phyloP scores from a whole-genome alignment of 2,329 filamentous ascomycete genomes.

The Myriosclerotinia curreyana region DNA sequence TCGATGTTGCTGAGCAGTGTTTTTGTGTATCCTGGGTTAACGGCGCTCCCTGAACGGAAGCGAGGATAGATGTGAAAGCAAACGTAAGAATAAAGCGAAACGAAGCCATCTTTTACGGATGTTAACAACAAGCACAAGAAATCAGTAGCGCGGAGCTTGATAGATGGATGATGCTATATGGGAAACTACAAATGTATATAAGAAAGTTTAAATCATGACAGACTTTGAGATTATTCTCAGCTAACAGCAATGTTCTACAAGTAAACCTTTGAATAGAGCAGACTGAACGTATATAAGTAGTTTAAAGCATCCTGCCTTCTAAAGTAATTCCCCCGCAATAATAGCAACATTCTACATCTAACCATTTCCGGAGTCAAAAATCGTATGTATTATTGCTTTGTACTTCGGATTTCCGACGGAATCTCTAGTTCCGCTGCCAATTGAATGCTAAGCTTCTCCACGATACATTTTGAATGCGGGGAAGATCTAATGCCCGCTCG shows the following conservation, averaged over 20 bases:
- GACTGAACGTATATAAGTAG: neutral
- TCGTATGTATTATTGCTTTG: neutral
- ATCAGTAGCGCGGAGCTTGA: no score
- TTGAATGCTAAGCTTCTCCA: slow-evolving; percentile 5
- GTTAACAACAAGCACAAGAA: neutral
- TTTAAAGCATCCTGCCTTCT: neutral
- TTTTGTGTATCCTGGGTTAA: slow-evolving; percentile 2
- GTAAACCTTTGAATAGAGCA: no score
- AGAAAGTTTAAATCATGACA: neutral
- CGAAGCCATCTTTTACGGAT: neutral
- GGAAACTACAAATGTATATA: neutral
- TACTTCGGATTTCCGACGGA: slow-evolving; percentile 36
- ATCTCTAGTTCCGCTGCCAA: slow-evolving; percentile 17
- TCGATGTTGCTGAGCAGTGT: slow-evolving; percentile 32
- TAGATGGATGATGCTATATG: no score
- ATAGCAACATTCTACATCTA: neutral
- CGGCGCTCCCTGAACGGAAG: slow-evolving; percentile 8
- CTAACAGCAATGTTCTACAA: neutral
- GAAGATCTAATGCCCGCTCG: slow-evolving; percentile 4
- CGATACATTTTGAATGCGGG: slow-evolving; percentile 17
- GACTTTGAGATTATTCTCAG: neutral
- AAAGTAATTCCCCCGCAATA: neutral
- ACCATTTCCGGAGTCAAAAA: neutral
- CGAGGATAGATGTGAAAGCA: neutral
- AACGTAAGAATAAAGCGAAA: neutral